Conservation (phyloP, 1,139 yeast species). For the Magnusiomyces paraingens region DNA sequence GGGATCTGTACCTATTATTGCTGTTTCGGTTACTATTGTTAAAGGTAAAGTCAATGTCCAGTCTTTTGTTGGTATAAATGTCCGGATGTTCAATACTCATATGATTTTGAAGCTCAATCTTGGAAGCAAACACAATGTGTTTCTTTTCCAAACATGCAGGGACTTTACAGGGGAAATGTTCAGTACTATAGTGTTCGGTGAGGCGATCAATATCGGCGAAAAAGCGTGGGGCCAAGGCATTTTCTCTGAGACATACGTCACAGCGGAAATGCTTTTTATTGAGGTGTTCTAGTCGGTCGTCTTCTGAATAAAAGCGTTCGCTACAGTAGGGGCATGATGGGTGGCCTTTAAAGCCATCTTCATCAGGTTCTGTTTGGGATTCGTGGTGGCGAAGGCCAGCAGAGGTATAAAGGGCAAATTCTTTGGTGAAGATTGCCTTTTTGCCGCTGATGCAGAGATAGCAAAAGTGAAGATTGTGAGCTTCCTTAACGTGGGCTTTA, state of each 20-base stretch:
- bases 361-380: conserved; percentile 46
- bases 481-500: conserved; percentile 55
- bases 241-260: conserved; percentile 71
- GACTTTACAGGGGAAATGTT: conserved; percentile 76
- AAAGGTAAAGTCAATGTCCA: conserved; percentile 25
- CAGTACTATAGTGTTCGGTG: conserved; percentile 62
- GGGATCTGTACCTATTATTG: conserved; percentile 49
- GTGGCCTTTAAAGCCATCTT: conserved; percentile 77
- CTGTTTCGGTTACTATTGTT: conserved; percentile 8
- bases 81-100: conserved; percentile 79
- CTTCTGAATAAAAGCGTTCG: conserved; percentile 77
- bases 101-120: conserved; percentile 81
- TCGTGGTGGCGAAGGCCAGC: conserved; percentile 67
- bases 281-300: conserved; percentile 77
- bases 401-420: conserved; percentile 55
- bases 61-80: conserved; percentile 30
- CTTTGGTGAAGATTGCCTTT: conserved; percentile 62
- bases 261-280: conserved; percentile 85
- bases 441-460: conserved; percentile 68
- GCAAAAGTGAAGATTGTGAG: conserved; percentile 61
- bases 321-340: conserved; percentile 83
- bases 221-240: conserved; percentile 60
- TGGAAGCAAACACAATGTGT: conserved; percentile 87
- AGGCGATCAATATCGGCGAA: conserved; percentile 70
- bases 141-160: conserved; percentile 79